Evolutionary conservation across 352 stramenopile genomes (phyloP).

Genomic region (Halophytophthora polymorphica): DNA sequence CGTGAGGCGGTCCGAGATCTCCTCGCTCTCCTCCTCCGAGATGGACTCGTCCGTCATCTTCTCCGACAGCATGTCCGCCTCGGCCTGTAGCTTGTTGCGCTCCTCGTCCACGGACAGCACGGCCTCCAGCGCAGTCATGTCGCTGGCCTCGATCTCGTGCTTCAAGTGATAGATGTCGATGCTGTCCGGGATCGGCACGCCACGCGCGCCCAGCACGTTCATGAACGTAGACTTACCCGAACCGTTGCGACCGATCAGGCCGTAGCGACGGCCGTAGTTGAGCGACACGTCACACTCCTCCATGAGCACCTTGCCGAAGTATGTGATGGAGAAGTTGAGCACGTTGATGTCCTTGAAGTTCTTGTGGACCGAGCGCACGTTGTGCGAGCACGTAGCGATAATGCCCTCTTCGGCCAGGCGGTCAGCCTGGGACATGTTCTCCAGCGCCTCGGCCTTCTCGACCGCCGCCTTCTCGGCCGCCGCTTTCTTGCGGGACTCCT

Average conservation of each 20-base stretch:
- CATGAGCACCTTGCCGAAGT: constrained; percentile 95
- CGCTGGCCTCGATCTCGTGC: constrained; percentile 94
- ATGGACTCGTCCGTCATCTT: constrained; percentile 88
- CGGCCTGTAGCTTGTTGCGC: constrained; percentile 88
- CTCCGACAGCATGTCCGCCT: constrained; percentile 92
- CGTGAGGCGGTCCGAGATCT: constrained; percentile 90
- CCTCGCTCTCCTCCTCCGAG: constrained; percentile 80
- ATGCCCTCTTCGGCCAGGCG: constrained; percentile 92
- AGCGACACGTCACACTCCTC: constrained; percentile 95
- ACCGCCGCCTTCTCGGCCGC: constrained; percentile 78
- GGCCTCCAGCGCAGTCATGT: constrained; percentile 93
- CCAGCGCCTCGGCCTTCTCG: constrained; percentile 58
- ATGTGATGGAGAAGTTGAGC: constrained; percentile 95
- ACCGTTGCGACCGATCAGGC: constrained; percentile 95
- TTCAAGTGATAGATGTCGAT: constrained; percentile 98
- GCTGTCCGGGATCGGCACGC: constrained; percentile 92
- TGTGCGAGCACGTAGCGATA: constrained; percentile 95
- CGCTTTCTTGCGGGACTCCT: constrained; percentile 69
- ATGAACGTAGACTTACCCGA: constrained; percentile 97
- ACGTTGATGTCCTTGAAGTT: constrained; percentile 99
- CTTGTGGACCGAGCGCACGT: constrained; percentile 87
- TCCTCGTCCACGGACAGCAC: constrained; percentile 96
- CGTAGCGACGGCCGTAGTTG: constrained; percentile 98
- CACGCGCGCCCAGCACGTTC: constrained; percentile 93
- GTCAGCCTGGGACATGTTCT: constrained; percentile 80